Evolutionary conservation across 2,329 filamentous ascomycete species (phyloP), one percentile per base, ranked within the genome.

Genomic region (Xylariaceae sp.): DNA sequence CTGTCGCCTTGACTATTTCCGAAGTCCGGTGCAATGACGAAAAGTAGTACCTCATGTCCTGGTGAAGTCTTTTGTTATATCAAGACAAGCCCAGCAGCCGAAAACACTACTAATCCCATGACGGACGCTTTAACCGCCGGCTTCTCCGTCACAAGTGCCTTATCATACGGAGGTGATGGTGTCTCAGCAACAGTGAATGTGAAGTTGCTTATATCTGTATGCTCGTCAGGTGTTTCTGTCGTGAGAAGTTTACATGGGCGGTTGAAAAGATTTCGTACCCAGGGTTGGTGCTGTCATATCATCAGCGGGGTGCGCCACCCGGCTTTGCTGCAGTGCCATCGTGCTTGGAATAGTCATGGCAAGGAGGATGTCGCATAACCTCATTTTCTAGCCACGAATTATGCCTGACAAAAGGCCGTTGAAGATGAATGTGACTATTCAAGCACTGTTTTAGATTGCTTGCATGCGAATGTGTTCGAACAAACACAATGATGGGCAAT

Each of bases 91-190:
- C 70, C 69, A 11, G 67, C 70, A 4, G 66, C 69, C 34, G 70
- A 71, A 59, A 72, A 72, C 45, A 72, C 68, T 59, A 72, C 63
- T 10, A 72, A 59, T 4, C 70, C 70, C 68, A 72, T 69, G 53
- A 72, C 62, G 13, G 70, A 72, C 17, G 69, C 70, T 50, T 70
- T 69, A 37, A 70, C 57, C 17, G 66, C 64, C 5, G 66, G 70
- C 55, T 69, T 71, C 18, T 70, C 68, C 8, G 62, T 51, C 10
- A 65, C 63, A 7, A 55, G 62, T n/a, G 67, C 64, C 17, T 63
- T 64, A 17, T 67, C 18, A 45, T 60, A 60, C 37, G 66, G 64
- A 15, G 62, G 63, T 1, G 61, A 54, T 1, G 61, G 44, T 48
- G 37, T 42, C 8, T 65, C 56, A n/a, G 63, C 51, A 37, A 69